Percentiles rank a stretch among this genome's conserved stretches.
These are phyloP conservation scores for Cystodermella granulosa DNA, from an alignment of 1,284 basidiomycete species.

Conservation along the genomic window DNA sequence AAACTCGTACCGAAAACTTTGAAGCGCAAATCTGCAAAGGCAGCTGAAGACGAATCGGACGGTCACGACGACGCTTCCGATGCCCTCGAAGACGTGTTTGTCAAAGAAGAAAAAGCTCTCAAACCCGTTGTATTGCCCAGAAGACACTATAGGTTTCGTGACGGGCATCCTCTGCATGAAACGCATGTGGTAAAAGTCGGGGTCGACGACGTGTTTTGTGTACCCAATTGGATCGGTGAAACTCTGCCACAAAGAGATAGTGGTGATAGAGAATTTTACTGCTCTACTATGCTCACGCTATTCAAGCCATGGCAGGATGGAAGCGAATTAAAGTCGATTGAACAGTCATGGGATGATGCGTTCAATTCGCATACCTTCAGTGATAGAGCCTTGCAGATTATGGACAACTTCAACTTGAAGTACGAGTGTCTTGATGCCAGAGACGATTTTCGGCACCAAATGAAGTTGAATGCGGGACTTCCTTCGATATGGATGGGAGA, in stretches of 20 bases:
- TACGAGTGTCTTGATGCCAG: too few species aligned
- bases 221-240: constrained; percentile 21
- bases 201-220: background rate
- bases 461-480: too few species aligned
- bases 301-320: constrained; percentile 25
- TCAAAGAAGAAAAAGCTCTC: too few species aligned
- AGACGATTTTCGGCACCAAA: constrained; percentile 6
- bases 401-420: constrained; percentile 23
- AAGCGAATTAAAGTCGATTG: constrained; percentile 12
- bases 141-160: too few species aligned
- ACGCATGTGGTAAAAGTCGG: constrained; percentile 11
- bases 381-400: constrained; percentile 8
- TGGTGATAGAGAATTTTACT: constrained; percentile 26
- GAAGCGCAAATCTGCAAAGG: too few species aligned
- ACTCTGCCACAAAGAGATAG: constrained; percentile 16
- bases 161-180: constrained; percentile 11
- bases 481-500: too few species aligned
- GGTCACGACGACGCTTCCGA: too few species aligned
- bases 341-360: constrained; percentile 20
- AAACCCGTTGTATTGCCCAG: too few species aligned
- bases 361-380: constrained; percentile 17
- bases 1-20: constrained; percentile 3
- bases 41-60: too few species aligned
- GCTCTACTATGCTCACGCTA: constrained; percentile 26
- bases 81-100: too few species aligned